These are phyloP conservation scores for Puccinia coronata DNA, from an alignment of 1,284 basidiomycete species.

Conservation along the genomic window DNA sequence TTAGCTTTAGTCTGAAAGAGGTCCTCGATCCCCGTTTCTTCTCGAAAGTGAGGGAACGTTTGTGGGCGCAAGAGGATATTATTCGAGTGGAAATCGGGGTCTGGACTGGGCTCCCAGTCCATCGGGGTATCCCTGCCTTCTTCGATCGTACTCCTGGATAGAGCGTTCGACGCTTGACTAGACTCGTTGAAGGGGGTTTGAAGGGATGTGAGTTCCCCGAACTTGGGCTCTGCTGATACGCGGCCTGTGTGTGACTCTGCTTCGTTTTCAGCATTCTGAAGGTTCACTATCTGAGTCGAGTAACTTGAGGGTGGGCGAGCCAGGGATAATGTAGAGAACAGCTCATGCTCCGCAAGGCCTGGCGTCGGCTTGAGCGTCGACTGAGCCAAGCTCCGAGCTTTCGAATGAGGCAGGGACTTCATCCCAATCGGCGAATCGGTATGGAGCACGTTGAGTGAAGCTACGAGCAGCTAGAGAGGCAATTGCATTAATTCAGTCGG, in stretches of 20 bases:
- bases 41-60: constrained; percentile 34
- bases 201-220: constrained; percentile 13
- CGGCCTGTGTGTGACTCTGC: not conserved
- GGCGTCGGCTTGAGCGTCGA: constrained; percentile 21
- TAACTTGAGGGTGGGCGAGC: not conserved
- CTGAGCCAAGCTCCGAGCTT: constrained; percentile 11
- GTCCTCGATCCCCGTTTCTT: constrained; percentile 48
- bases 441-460: constrained; percentile 22
- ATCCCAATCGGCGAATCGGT: constrained; percentile 35
- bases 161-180: not conserved
- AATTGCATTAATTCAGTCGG: not conserved
- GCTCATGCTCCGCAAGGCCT: constrained; percentile 14
- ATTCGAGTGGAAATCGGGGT: not conserved
- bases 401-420: not conserved
- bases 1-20: constrained; percentile 27
- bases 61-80: constrained; percentile 38
- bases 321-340: constrained; percentile 31
- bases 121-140: constrained; percentile 4
- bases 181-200: constrained; percentile 7
- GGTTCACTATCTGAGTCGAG: not conserved
- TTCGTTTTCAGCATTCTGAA: not conserved
- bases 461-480: constrained; percentile 21
- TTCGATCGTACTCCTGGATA: not conserved
- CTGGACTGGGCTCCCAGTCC: constrained; percentile 48
- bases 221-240: not conserved